Conservation (phyloP, 2,329 filamentous ascomycete species). For the Fragosphaeria purpurea region DNA sequence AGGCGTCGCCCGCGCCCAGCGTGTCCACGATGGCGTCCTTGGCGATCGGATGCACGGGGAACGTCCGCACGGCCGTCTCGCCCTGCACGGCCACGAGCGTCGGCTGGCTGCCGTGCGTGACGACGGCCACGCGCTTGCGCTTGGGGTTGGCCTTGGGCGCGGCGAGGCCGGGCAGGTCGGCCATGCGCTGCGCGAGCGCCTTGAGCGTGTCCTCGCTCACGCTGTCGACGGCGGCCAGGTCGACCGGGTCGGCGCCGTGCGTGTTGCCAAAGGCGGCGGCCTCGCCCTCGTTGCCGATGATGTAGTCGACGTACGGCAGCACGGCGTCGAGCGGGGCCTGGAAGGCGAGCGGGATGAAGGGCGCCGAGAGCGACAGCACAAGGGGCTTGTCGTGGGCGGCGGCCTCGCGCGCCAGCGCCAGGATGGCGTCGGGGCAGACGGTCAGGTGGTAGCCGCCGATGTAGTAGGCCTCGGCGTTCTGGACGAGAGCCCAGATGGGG, state of each 20-base stretch:
- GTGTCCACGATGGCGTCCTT: constrained; percentile 82
- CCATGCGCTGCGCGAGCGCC: constrained; percentile 76
- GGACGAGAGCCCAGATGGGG: constrained; percentile 83
- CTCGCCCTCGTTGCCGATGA: constrained; percentile 96
- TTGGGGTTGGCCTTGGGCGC: constrained; percentile 77
- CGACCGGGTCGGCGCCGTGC: constrained; percentile 53
- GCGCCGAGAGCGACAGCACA: constrained; percentile 83
- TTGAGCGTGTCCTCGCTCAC: constrained; percentile 54
- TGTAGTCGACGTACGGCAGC: constrained; percentile 86
- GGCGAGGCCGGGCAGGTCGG: constrained; percentile 43
- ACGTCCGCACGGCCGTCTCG: constrained; percentile 61
- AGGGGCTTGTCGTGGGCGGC: constrained; percentile 84
- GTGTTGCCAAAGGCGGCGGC: constrained; percentile 77
- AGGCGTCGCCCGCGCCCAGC: constrained; percentile 93
- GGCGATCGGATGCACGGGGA: constrained; percentile 70
- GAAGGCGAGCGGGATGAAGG: constrained; percentile 96
- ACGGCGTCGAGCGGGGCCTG: constrained; percentile 85
- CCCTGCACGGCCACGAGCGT: constrained; percentile 75
- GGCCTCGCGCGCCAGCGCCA: constrained; percentile 84
- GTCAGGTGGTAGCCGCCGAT: constrained; percentile 97
- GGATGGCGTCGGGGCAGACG: constrained; percentile 81
- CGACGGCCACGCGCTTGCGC: constrained; percentile 75
- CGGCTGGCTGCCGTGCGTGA: constrained; percentile 90
- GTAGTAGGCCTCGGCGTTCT: constrained; percentile 83
- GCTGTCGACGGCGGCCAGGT: constrained; percentile 35